Conservation (phyloP, 352 stramenopile genomes). For the Synura sp. region DNA sequence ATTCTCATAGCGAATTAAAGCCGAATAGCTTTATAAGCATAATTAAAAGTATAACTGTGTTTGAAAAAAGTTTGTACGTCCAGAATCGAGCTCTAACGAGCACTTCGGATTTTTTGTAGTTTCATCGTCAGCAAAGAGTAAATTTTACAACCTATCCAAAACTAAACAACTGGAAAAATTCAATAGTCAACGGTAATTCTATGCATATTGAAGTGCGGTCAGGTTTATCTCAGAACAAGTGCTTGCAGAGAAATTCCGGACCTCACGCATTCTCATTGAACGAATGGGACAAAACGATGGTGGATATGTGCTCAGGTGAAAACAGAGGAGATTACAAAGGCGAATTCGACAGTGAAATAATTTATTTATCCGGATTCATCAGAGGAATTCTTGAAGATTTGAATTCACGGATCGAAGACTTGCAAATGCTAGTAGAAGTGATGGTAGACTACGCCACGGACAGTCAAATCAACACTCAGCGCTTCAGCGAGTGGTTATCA, state of each 20-base stretch:
- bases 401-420: not conserved
- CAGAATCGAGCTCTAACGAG: too few species aligned
- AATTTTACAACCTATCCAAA: too few species aligned
- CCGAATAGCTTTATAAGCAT: too few species aligned
- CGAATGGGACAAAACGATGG: not conserved
- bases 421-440: not conserved
- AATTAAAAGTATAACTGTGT: too few species aligned
- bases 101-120: too few species aligned
- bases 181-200: too few species aligned
- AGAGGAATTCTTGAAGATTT: slow-evolving; percentile 3
- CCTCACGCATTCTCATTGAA: not conserved
- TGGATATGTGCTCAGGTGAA: slow-evolving; percentile 12
- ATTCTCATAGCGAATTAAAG: too few species aligned
- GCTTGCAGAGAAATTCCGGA: not conserved
- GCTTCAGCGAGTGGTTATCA: not conserved
- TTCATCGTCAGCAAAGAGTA: too few species aligned
- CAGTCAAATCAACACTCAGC: not conserved
- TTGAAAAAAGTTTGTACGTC: too few species aligned
- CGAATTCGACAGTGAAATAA: not conserved
- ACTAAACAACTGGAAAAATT: too few species aligned
- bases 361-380: not conserved
- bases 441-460: not conserved
- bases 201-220: not conserved
- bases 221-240: not conserved
- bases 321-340: slow-evolving; percentile 8